Percentiles rank a stretch among this genome's conserved stretches.
Conservation (phyloP, 2,329 filamentous ascomycete genomes). For the Diaporthe eres region DNA sequence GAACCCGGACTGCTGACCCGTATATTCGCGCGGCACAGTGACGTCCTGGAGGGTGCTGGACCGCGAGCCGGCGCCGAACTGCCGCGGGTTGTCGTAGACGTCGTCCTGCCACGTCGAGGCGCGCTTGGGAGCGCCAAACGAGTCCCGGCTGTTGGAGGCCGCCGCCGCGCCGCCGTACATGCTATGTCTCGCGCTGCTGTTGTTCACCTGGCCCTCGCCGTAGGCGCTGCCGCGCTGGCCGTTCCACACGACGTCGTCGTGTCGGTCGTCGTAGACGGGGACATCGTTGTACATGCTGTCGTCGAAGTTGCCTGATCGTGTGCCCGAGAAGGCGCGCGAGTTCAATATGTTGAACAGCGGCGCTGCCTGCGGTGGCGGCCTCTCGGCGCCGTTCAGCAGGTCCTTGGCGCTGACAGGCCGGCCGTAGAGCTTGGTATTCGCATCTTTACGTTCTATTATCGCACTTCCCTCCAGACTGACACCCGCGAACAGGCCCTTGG, state of each 20-base stretch:
- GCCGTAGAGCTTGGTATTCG: slow-evolving; percentile 96
- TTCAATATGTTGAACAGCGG: slow-evolving; percentile 89
- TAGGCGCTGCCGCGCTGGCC: slow-evolving; percentile 78
- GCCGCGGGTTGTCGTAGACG: slow-evolving; percentile 74
- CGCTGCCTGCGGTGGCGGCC: slow-evolving; percentile 84
- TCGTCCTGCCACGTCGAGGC: slow-evolving; percentile 83
- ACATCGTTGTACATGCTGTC: slow-evolving; percentile 93
- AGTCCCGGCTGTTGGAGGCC: slow-evolving; percentile 57
- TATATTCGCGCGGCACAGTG: slow-evolving; percentile 45
- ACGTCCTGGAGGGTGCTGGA: slow-evolving; percentile 66
- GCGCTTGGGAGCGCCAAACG: slow-evolving; percentile 71
- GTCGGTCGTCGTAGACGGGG: slow-evolving; percentile 86
- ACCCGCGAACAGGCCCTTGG: slow-evolving; percentile 95
- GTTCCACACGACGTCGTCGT: slow-evolving; percentile 89
- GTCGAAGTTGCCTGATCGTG: slow-evolving; percentile 59
- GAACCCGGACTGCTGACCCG: slow-evolving; percentile 52
- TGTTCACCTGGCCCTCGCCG: slow-evolving; percentile 72
- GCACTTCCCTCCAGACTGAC: slow-evolving; percentile 94
- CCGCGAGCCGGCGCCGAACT: slow-evolving; percentile 58
- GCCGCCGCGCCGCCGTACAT: slow-evolving; percentile 46
- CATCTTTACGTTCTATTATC: slow-evolving; percentile 94
- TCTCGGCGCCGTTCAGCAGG: slow-evolving; percentile 83
- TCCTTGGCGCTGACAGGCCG: slow-evolving; percentile 84
- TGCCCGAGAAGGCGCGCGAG: slow-evolving; percentile 85
- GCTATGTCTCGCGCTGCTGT: slow-evolving; percentile 46